Conservation (phyloP, 139 green algal species). For the Chlorella vulgaris region DNA sequence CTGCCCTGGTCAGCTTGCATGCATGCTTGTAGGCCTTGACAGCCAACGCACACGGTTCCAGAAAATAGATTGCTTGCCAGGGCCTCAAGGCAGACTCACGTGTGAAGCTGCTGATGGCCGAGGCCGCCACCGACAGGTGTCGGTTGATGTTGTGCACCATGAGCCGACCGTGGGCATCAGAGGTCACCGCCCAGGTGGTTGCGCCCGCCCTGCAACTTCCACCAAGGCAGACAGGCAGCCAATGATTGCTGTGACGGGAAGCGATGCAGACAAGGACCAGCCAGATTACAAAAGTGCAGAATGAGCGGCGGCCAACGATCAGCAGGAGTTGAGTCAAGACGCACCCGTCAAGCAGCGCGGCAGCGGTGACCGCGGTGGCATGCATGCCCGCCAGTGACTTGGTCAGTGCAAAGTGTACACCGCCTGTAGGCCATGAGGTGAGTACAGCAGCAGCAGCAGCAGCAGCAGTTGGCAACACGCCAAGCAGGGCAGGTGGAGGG, state of each 20-base stretch:
- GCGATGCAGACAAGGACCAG: too few relatives aligned
- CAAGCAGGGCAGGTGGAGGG: background rate
- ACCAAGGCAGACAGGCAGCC: background rate
- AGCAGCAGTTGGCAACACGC: background rate
- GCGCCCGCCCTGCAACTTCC: background rate
- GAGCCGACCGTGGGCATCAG: slow-evolving; percentile 40
- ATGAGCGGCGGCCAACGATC: too few relatives aligned
- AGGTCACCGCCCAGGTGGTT: slow-evolving; percentile 38
- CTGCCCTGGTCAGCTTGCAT: too few relatives aligned
- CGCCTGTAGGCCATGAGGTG: slow-evolving; percentile 2
- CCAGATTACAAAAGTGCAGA: too few relatives aligned
- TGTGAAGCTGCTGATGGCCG: slow-evolving; percentile 39
- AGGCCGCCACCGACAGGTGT: slow-evolving; percentile 31
- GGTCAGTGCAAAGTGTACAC: slow-evolving; percentile 28
- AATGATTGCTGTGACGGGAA: too few relatives aligned
- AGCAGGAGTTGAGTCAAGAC: background rate
- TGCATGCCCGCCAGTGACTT: slow-evolving; percentile 32
- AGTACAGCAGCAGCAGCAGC: background rate
- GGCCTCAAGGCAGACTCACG: slow-evolving; percentile 12
- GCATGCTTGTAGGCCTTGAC: too few relatives aligned
- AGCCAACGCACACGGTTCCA: too few relatives aligned
- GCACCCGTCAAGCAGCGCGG: slow-evolving; percentile 34
- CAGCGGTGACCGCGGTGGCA: slow-evolving; percentile 25
- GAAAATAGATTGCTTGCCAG: too few relatives aligned
- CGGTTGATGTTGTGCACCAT: slow-evolving; percentile 40